Percentiles rank a stretch among this genome's conserved stretches.
These are phyloP conservation scores for Physcia stellaris DNA, from an alignment of 495 filamentous ascomycete species.

Conservation along the genomic window DNA sequence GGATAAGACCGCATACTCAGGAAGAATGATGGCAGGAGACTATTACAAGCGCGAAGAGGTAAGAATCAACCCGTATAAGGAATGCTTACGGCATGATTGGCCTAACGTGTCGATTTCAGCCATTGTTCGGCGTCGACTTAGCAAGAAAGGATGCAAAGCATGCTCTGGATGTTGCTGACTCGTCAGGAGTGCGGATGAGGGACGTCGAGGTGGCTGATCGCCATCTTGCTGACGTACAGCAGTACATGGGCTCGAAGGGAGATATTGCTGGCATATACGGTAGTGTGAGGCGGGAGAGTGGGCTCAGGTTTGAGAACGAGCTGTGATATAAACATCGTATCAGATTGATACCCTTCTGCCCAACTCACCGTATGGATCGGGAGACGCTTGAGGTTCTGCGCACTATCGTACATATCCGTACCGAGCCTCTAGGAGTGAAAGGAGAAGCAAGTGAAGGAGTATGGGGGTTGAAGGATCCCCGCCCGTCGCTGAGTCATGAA, in stretches of 20 bases:
- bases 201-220: conserved; percentile 52
- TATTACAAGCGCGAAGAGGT: conserved; percentile 53
- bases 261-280: conserved; percentile 83
- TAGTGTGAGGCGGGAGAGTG: conserved; percentile 51
- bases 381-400: no score
- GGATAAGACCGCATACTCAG: conserved; percentile 59
- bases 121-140: conserved; percentile 75
- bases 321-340: no score
- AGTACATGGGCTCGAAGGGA: conserved; percentile 57
- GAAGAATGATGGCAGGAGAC: conserved; percentile 59
- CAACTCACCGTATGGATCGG: no score
- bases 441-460: no score
- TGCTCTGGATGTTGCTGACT: conserved; percentile 50
- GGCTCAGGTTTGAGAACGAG: conserved; percentile 52
- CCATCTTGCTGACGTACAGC: conserved; percentile 56
- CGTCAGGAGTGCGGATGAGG: conserved; percentile 46
- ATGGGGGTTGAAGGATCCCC: no score
- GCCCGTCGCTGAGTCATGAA: no score
- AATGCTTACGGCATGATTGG: neutral
- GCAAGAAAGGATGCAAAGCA: conserved; percentile 78
- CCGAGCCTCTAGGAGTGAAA: no score
- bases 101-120: conserved; percentile 35
- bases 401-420: no score
- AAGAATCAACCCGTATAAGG: neutral
- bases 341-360: no score